Evolutionary conservation across 2,329 filamentous ascomycete species (phyloP), one percentile per base, ranked within the genome.

Genomic region (Thyridium curvatum): DNA sequence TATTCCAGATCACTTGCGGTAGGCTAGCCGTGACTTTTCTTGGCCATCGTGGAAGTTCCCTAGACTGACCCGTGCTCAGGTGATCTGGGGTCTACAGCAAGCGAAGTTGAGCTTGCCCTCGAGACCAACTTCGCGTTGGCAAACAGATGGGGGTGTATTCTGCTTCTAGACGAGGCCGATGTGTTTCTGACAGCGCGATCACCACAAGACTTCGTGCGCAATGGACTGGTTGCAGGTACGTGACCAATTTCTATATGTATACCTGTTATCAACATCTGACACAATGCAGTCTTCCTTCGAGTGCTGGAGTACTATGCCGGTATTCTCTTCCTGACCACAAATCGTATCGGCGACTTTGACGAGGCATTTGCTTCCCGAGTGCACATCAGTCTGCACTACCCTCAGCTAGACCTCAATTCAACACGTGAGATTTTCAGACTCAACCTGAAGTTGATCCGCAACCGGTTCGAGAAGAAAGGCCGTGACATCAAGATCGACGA

Each of bases 381-480:
- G 18, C 60, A 68, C 34, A 42, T 62, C 8, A 55, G 46, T 12
- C 49, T 66, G 0, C 60, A 55, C 34, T 66, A 64, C 39, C 55
- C 47, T 9, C 37, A 33, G 2, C 48, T 61, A 4, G 39, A 50
- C 18, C 30, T 43, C 18, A 9, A 44, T 0, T 38, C 52, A 15
- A 52, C 54, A 0, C 18, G 45, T 1, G 45, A 54, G 28, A 49
- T 62, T 14, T 61, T 53, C 40, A 46, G 50, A 28, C 42, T 57
- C 16, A 54, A 55, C 33, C 37, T 63, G 1, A 30, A 39, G 2
- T 42, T 51, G 10, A 46, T 59, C 12, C 30, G 32, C 6, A 28
- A 52, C 9, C 45, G 45, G 8, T 41, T 45, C 31, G 42, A 43
- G 8, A 33, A 40, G 16, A 43, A 45, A 13, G 39, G 43, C 4